A percentile compares a stretch with the other conserved stretches of the same genome.
Evolutionary conservation across 768 basidiomycete species (phyloP).

Genomic region (Boletus reticuloceps): DNA sequence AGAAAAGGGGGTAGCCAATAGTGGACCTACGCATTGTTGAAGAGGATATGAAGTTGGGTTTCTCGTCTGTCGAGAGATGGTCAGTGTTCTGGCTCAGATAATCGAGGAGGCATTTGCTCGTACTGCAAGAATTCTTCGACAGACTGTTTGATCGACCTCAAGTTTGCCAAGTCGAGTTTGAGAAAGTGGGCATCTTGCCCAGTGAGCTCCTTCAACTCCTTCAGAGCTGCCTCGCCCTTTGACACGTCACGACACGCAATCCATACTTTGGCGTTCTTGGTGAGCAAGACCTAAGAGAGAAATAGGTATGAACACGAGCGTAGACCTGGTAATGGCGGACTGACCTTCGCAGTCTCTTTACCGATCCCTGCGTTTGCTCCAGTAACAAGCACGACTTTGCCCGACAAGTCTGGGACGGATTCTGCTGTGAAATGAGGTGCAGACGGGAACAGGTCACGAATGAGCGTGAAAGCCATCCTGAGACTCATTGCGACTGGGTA

Average conservation of each 20-base stretch:
- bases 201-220: slow-evolving; percentile 38
- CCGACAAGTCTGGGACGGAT: slow-evolving; percentile 5
- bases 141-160: slow-evolving; percentile 28
- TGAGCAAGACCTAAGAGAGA: slow-evolving; percentile 5
- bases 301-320: neutral
- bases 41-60: slow-evolving; percentile 6
- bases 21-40: slow-evolving; percentile 11
- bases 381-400: slow-evolving; percentile 9
- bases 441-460: slow-evolving; percentile 1
- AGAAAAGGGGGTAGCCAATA: too few relatives aligned
- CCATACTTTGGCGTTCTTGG: slow-evolving; percentile 39
- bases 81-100: slow-evolving; percentile 24
- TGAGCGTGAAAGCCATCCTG: neutral
- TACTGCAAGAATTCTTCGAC: slow-evolving; percentile 32
- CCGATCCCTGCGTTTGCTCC: slow-evolving; percentile 10
- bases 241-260: slow-evolving; percentile 40
- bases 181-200: slow-evolving; percentile 27
- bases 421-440: slow-evolving; percentile 1
- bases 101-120: slow-evolving; percentile 20
- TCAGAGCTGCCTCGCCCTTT: slow-evolving; percentile 40
- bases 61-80: slow-evolving; percentile 6
- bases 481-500: slow-evolving; percentile 5
- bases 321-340: neutral
- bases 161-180: slow-evolving; percentile 32
- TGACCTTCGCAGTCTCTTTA: slow-evolving; percentile 11